Conservation (phyloP, 495 filamentous ascomycete genomes). For the Jackrogersella minutella region DNA sequence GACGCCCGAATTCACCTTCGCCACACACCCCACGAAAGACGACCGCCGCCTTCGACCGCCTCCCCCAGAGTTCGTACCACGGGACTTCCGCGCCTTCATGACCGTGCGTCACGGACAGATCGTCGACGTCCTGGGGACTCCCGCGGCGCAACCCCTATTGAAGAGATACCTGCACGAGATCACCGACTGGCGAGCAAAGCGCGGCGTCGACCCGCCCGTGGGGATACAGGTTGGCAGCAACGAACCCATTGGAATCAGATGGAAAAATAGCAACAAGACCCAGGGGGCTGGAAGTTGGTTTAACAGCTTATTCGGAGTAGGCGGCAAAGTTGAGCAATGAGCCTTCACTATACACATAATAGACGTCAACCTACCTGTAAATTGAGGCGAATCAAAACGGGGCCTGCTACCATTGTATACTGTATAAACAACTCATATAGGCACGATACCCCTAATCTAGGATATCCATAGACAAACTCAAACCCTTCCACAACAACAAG, state of each 20-base stretch:
- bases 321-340: neutral
- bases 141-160: no score
- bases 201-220: no score
- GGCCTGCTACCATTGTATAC: neutral
- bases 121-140: conserved; percentile 36
- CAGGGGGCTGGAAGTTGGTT: conserved; percentile 49
- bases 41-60: conserved; percentile 61
- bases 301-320: conserved; percentile 49
- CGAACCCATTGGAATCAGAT: no score
- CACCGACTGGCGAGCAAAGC: conserved; percentile 47
- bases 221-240: no score
- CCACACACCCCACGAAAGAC: conserved; percentile 61
- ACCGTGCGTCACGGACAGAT: conserved; percentile 56
- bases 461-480: conserved; percentile 9
- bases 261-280: no score
- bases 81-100: conserved; percentile 33
- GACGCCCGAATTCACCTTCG: conserved; percentile 84
- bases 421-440: conserved; percentile 5
- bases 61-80: conserved; percentile 47
- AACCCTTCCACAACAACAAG: no score
- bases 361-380: neutral
- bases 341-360: neutral
- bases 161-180: conserved; percentile 52
- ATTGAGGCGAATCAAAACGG: neutral
- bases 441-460: conserved; percentile 5